These are phyloP conservation scores for Apiospora pterosperma DNA, from an alignment of 2,329 filamentous ascomycete species.

Conservation along the genomic window DNA sequence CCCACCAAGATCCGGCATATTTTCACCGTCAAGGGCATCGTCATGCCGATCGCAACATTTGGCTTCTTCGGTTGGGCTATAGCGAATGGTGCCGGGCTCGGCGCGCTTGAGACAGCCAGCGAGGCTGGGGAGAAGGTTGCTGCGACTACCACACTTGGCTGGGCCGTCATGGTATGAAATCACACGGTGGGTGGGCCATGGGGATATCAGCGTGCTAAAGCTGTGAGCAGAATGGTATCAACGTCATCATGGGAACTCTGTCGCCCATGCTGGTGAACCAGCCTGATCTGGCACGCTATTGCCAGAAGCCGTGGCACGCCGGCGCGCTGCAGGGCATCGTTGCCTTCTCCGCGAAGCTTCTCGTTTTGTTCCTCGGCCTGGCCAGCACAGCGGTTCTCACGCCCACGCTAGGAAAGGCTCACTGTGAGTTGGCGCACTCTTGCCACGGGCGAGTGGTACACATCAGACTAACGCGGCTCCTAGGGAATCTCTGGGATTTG, in stretches of 20 bases:
- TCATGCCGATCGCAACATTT: conserved; percentile 31
- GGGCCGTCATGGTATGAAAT: conserved; percentile 29
- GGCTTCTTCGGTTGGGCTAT: conserved; percentile 34
- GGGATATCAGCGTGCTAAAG: background rate
- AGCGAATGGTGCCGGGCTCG: conserved; percentile 21
- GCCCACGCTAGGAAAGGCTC: conserved; percentile 31
- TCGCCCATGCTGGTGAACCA: conserved; percentile 33
- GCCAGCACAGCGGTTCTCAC: conserved; percentile 29
- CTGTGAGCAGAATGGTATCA: conserved; percentile 24
- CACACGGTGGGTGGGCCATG: background rate
- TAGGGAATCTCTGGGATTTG: conserved; percentile 20
- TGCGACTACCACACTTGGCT: conserved; percentile 27
- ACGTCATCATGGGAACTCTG: conserved; percentile 33
- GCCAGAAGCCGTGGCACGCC: conserved; percentile 26
- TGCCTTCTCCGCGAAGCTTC: conserved; percentile 20
- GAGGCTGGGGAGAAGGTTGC: conserved; percentile 19
- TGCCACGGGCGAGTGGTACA: background rate
- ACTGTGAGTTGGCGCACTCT: conserved; percentile 18
- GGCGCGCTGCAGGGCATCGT: conserved; percentile 25
- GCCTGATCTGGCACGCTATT: conserved; percentile 34
- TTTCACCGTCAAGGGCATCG: conserved; percentile 32
- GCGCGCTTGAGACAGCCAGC: conserved; percentile 22
- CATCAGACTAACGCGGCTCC: background rate
- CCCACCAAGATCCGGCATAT: conserved; percentile 31
- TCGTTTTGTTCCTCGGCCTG: conserved; percentile 27